A percentile compares a stretch with the other conserved stretches of the same genome.
Conservation (phyloP, 306 rosid genomes). For the Cajanus cajan region DNA sequence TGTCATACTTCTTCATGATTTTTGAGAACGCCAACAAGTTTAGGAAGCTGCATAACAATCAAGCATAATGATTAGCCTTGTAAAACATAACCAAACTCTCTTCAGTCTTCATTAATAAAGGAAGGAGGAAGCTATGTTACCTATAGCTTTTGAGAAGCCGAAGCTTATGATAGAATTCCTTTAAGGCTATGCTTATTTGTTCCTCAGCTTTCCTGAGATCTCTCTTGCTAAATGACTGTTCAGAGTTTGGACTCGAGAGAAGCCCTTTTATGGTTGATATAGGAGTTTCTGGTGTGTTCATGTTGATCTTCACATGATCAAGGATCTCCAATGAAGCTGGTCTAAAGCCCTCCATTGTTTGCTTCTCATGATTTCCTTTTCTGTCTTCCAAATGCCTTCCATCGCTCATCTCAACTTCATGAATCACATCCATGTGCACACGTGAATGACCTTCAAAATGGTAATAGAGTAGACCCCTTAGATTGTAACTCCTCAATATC, state of each 20-base stretch:
- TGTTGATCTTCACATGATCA: slow-evolving; percentile 58
- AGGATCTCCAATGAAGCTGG: slow-evolving; percentile 56
- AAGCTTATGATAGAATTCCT: slow-evolving; percentile 66
- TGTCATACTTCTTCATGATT: slow-evolving; percentile 88
- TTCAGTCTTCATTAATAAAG: background rate
- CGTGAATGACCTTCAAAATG: slow-evolving; percentile 30
- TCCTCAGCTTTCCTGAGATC: slow-evolving; percentile 63
- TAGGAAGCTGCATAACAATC: slow-evolving; percentile 54
- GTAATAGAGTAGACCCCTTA: background rate
- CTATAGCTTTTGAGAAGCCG: slow-evolving; percentile 63
- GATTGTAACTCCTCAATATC: background rate
- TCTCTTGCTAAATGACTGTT: slow-evolving; percentile 50
- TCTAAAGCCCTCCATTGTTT: slow-evolving; percentile 25
- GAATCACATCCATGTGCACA: slow-evolving; percentile 50
- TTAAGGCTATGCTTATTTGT: slow-evolving; percentile 53
- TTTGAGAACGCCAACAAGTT: slow-evolving; percentile 71
- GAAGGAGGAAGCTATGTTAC: slow-evolving; percentile 38
- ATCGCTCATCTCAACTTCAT: slow-evolving; percentile 60
- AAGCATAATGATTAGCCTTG: slow-evolving; percentile 1
- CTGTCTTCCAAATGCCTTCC: slow-evolving; percentile 30
- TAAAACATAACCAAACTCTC: background rate
- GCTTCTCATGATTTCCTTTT: slow-evolving; percentile 24
- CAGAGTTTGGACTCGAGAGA: slow-evolving; percentile 33
- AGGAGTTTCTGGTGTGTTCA: slow-evolving; percentile 53
- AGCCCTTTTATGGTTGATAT: slow-evolving; percentile 57